These are phyloP conservation scores for Kluyveromyces sp. DNA, from an alignment of 1,139 yeast genomes.

Conservation along the genomic window DNA sequence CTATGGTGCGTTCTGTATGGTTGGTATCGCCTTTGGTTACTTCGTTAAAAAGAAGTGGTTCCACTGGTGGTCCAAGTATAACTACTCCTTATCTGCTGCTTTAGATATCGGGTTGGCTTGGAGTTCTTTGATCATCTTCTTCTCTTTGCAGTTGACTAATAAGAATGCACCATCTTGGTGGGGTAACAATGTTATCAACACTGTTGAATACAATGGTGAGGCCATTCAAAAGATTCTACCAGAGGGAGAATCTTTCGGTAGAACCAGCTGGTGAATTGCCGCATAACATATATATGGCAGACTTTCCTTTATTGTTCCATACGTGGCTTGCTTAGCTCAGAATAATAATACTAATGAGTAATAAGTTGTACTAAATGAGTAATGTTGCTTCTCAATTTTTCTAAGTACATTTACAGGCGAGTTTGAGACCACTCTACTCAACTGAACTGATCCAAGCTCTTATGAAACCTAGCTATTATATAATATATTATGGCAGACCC, in stretches of 20 bases:
- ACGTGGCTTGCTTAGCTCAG: too few species aligned
- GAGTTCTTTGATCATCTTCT: conserved; percentile 43
- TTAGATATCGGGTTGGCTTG: conserved; percentile 50
- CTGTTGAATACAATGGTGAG: conserved; percentile 23
- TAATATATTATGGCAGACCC: too few species aligned
- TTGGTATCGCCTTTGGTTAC: conserved; percentile 45
- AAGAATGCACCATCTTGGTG: conserved; percentile 45
- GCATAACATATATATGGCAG: too few species aligned
- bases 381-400: too few species aligned
- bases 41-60: conserved; percentile 43
- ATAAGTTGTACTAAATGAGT: too few species aligned
- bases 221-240: conserved; percentile 22
- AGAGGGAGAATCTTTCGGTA: conserved; percentile 35
- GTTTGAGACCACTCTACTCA: too few species aligned
- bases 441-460: too few species aligned
- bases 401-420: too few species aligned
- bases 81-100: conserved; percentile 51
- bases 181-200: conserved; percentile 41
- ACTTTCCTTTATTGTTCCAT: too few species aligned
- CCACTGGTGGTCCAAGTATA: conserved; percentile 63
- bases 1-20: conserved; percentile 40
- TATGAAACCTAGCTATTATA: too few species aligned
- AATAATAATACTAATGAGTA: too few species aligned
- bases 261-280: conserved; percentile 27
- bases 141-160: conserved; percentile 34